A percentile compares a stretch with the other conserved stretches of the same genome.
Evolutionary conservation across 345 rosid species (phyloP).

Genomic region (Barbarea vulgaris): DNA sequence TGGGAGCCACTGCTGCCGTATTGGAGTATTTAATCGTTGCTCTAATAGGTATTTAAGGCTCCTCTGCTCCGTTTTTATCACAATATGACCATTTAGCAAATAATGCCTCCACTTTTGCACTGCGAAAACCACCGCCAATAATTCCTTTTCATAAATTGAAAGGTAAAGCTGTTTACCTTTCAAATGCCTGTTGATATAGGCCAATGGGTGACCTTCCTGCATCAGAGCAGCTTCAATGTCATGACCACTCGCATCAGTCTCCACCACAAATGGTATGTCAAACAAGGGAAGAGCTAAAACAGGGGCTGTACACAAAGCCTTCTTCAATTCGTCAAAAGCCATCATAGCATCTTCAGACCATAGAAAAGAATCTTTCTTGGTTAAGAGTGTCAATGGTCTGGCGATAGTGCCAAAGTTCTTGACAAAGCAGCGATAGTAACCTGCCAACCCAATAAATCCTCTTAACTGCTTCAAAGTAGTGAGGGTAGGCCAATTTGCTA

Average conservation of each 20-base stretch:
- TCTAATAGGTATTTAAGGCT: neutral
- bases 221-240: neutral
- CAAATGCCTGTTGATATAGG: neutral
- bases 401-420: neutral
- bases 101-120: neutral
- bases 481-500: fast-evolving
- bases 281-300: neutral
- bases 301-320: neutral
- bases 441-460: neutral
- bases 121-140: neutral
- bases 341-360: neutral
- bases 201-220: neutral
- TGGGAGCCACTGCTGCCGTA: neutral
- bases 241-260: neutral
- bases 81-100: neutral
- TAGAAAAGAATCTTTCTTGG: neutral
- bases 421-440: neutral
- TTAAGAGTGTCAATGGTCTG: neutral
- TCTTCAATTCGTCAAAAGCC: fast-evolving
- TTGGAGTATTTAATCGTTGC: neutral
- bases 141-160: neutral
- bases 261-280: neutral
- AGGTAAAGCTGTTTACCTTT: neutral
- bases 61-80: neutral
- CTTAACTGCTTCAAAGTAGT: neutral